Base-by-base conservation (phyloP, 345 rosid genomes). In the Hevea brasiliensis region DNA sequence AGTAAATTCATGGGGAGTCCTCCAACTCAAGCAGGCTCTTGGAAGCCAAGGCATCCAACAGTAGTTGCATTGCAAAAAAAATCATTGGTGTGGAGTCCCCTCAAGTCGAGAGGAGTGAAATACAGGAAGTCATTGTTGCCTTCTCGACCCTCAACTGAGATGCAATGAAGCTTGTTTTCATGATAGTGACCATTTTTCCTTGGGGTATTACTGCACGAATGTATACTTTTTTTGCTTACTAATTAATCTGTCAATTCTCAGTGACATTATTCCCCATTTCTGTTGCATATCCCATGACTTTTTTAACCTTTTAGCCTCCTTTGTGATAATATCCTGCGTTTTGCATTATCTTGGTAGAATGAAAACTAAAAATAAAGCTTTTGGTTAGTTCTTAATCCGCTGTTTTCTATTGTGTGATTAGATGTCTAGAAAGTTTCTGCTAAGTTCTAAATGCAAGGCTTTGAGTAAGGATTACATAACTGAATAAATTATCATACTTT, bases 31-130 rank as follows among this genome's bases (percentile, higher is more conserved):
- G 74, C 83, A 8, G 88, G 95, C 76, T 84, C 89, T 1, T 92
- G 98, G 96, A 95, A 86, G 84, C 96, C 97, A 15, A 92, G 68
- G 76, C 94, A 86, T 82, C 97, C 97, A 0, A 87, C 92, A 7
- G 96, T 89, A 10, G 86, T 92, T 29, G 96, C 99, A 40, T 76
- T 95, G 84, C 99, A 91, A 61, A 78, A 88, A 82, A 95, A 87
- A 73, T 60, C 97, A 7, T 55, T 95, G 78, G 88, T 95, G 57
- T 95, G 99, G 99, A 95, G 98, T 81, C 99, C 99, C 0, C 86
- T 95, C 45, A 95, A 83, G 87, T 58, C 76, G 54, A 88, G 80
- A 84, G 81, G 84, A 53, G 37, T 72, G 81, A 79, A 79, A 79
- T 64, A 70, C 73, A 76, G 87, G 79, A 83, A 80, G 61, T 59